Base-by-base conservation (phyloP, 2,329 filamentous ascomycete species). In the Aspergillus transmontanensis region DNA sequence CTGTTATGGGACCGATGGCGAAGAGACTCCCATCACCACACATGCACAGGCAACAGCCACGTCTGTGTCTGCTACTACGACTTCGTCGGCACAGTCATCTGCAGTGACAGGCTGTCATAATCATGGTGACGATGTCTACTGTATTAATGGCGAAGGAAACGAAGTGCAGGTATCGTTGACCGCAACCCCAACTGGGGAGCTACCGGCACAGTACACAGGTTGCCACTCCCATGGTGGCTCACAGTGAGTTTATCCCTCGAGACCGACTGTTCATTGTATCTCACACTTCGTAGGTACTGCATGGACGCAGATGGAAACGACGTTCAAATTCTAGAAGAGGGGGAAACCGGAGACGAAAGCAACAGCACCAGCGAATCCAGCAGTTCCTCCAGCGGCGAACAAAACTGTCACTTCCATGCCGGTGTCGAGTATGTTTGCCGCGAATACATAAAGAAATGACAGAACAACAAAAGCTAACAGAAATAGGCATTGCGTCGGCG, bases 371-470 rank as follows among this genome's bases (percentile, higher is more conserved):
- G 58, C 19, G 59, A 51, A 3, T 41, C 39, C n/a, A 64, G 36
- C n/a, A 59, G 65, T 16, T 62, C 63, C 43, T 59, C 53, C 19
- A 36, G 53, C 30, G 59, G 57, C 12, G 78, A 76, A n/a, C 69
- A 82, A 66, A 82, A 86, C 69, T 92, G 89, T 68, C 90, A 93
- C 72, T 91, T 90, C 75, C 90, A 93, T 69, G 89, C 89, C 11
- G 90, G 90, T 43, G 87, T 93, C 26, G 88, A 92, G 89, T 91
- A 79, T 77, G 87, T 79, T 61, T n/a, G 12, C 41, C 21, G 12
- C 19, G 7, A 9, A 26, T 3, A 23, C 6, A 6, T 6, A 11
- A 16, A 19, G 0, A 7, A 2, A 41, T 41, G 1, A 4, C 16
- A 41, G 6, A 41, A 26, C 6, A 48, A 26, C 4, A 9, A 28